Evolutionary conservation across 2,329 filamentous ascomycete genomes (phyloP), one percentile per base, ranked within the genome.

Genomic region (Sordariomycetes sp.): DNA sequence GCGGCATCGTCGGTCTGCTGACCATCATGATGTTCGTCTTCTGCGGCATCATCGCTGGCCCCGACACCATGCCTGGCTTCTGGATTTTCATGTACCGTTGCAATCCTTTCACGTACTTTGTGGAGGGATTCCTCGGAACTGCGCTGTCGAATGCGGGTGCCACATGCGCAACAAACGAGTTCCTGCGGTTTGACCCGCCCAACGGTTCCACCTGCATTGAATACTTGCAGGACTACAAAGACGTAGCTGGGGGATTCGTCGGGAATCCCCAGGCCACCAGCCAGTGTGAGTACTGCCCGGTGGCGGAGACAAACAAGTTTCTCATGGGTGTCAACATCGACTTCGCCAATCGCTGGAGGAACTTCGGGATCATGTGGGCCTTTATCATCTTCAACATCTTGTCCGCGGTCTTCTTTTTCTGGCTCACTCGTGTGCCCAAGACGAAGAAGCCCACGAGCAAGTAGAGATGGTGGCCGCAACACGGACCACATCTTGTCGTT

Each of bases 51-150:
- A 42, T 89, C 54, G 82, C 82, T 8, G 70, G 74, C 1, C 85
- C 84, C 0, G 65, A 68, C 0, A 70, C 73, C 1, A 76, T 90
- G 17, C 86, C 87, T 0, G 73, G 79, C 2, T 89, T 90, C 74
- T 90, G 87, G 87, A 80, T 82, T 62, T 88, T 87, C 74, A 84
- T 89, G 80, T 89, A 89, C 66, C 79, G 85, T 42, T 71, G 87
- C 55, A 87, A 81, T 0, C 87, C 88, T 0, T 84, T 91, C 66
- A 88, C 86, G 0, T 92, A 92, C 66, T 72, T 90, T 2, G 78
- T 89, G 36, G 76, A 78, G 48, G 84, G 81, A 1, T 77, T 92
- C 65, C 67, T 89, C 5, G 76, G 81, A 0, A 79, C 79, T 1
- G 82, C 79, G 0, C 70, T 92, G 25, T 83, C 84, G 8, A 80